Percentiles rank a stretch among this genome's conserved stretches.
These are phyloP conservation scores for Prunus padus DNA, from an alignment of 306 rosid species.

Conservation along the genomic window DNA sequence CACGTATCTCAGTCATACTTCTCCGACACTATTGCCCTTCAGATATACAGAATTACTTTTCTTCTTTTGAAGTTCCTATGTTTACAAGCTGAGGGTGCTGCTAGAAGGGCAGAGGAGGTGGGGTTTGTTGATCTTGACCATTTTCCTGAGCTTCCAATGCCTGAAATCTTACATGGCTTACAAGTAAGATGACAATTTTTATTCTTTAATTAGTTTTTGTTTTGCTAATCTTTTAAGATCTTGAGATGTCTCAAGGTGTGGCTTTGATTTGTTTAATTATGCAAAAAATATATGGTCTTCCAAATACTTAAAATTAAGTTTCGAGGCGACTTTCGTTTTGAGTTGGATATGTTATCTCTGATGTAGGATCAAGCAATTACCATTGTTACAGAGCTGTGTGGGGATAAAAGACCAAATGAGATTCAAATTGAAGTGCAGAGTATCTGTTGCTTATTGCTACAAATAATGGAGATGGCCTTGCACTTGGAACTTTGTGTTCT, in stretches of 20 bases:
- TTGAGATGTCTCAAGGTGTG: neutral
- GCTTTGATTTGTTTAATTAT: neutral
- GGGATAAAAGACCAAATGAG: slow-evolving; percentile 46
- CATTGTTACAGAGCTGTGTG: slow-evolving; percentile 65
- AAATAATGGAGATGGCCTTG: slow-evolving; percentile 87
- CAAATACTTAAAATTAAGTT: neutral
- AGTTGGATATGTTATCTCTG: slow-evolving; percentile 12
- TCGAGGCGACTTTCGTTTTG: neutral
- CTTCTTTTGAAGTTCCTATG: slow-evolving; percentile 81
- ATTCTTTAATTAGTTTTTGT: neutral
- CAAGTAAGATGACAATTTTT: slow-evolving; percentile 47
- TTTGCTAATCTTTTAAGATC: neutral
- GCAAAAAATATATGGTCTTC: neutral
- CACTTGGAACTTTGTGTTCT: slow-evolving; percentile 82
- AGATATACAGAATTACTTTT: slow-evolving; percentile 67
- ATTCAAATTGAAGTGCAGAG: slow-evolving; percentile 44
- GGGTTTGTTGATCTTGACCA: slow-evolving; percentile 89
- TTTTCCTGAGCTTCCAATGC: slow-evolving; percentile 98
- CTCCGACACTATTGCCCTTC: slow-evolving; percentile 73
- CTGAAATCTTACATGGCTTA: slow-evolving; percentile 88
- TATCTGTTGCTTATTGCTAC: slow-evolving; percentile 61
- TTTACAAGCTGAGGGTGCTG: slow-evolving; percentile 91
- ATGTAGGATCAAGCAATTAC: slow-evolving; percentile 80
- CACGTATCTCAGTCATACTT: slow-evolving; percentile 52
- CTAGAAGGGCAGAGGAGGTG: slow-evolving; percentile 86